Base-by-base conservation (phyloP, 345 rosid genomes). In the Noccaea bulbosa region DNA sequence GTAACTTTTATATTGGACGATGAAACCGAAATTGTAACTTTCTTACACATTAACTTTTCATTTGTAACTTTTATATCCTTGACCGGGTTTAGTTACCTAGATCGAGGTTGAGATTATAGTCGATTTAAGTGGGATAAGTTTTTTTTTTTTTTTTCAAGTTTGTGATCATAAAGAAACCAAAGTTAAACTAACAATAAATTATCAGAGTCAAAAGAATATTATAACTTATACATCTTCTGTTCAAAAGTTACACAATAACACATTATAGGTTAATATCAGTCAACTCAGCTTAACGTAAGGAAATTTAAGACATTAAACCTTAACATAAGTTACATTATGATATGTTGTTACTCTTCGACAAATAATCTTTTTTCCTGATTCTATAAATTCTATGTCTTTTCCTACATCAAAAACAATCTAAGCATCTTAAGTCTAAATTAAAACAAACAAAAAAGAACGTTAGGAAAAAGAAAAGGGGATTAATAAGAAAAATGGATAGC, bases 401-500 rank as follows among this genome's bases (percentile, higher is more conserved):
- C 11, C 4, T 5, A 27, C 16, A 15, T 24, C 50, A 3, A 14
- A 65, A 51, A 51, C 39, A 49, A 66, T 51, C 70, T 39, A 66
- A 66, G 38, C 70, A 38, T 51, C 40, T 10, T 1, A 51, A 38
- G 10, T 40, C 9, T 14, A 39, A 22, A 51, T 9, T 11, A 66
- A 39, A 51, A 24, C 24, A n/a, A 14, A 24, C 17, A 65, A 37
- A 20, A 0, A 11, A 47, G 2, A 7, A 6, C 33, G 7, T 2
- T 1, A 24, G 27, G 27, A 24, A 24, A 24, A 3, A 24, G 4
- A 10, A 3, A 47, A 63, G 45, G 41, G 7, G 7, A 24, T 16
- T 16, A 46, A 62, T 16, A 34, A 63, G 12, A 47, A 63, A 63
- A 8, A 65, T 65, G 59, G 59, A 7, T 9, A 65, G 27, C 59